Percentiles rank a stretch among this genome's conserved stretches.
These are phyloP conservation scores for Taiozyma sp. DNA, from an alignment of 1,139 yeast species.

Conservation along the genomic window DNA sequence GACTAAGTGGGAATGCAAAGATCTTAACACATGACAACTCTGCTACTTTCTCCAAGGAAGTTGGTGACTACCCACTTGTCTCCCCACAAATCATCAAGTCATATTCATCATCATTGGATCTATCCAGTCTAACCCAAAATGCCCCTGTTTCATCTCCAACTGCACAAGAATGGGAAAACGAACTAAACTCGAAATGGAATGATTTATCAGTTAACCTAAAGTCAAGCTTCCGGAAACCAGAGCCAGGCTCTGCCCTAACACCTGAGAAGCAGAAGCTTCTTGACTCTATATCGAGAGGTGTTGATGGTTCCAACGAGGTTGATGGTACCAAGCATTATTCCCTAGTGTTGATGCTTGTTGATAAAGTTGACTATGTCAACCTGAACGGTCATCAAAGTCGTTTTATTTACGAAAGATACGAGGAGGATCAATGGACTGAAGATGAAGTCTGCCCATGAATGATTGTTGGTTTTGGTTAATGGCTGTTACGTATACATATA, in stretches of 20 bases:
- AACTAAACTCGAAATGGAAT: conserved; percentile 62
- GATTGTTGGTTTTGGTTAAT: background rate
- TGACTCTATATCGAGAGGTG: conserved; percentile 76
- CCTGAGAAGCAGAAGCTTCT: conserved; percentile 47
- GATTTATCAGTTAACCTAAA: conserved; percentile 57
- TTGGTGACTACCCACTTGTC: conserved; percentile 25
- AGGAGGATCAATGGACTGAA: conserved; percentile 67
- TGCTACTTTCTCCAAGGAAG: conserved; percentile 7
- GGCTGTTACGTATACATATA: background rate
- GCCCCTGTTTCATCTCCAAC: conserved; percentile 9
- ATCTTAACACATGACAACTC: conserved; percentile 35
- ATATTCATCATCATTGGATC: conserved; percentile 18
- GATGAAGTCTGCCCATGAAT: conserved; percentile 68
- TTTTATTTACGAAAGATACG: conserved; percentile 47
- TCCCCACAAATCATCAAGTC: conserved; percentile 24
- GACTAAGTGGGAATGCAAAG: conserved; percentile 65
- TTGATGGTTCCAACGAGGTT: conserved; percentile 72
- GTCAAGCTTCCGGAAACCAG: conserved; percentile 66
- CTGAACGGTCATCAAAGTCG: conserved; percentile 48
- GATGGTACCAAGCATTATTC: conserved; percentile 68
- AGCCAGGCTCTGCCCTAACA: conserved; percentile 57
- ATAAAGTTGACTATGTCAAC: conserved; percentile 68
- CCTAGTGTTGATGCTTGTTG: conserved; percentile 64
- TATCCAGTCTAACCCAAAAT: conserved; percentile 3
- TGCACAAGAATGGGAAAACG: conserved; percentile 59